phyloP scores from a whole-genome alignment of 495 filamentous ascomycete genomes.

The Hypoxylon trugodes region DNA sequence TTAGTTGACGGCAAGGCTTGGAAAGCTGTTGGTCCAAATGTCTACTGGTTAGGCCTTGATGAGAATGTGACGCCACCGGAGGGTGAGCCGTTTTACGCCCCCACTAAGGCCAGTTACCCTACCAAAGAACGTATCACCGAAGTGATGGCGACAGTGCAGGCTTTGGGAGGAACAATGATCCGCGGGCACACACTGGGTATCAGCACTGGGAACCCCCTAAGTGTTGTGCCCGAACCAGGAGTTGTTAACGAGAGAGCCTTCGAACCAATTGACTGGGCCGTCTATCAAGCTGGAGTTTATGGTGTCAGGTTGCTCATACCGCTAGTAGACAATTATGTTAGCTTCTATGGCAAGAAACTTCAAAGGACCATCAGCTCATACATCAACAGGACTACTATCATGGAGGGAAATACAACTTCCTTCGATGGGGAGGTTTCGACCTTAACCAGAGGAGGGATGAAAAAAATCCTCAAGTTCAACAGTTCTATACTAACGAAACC shows the following conservation, averaged over 20 bases:
- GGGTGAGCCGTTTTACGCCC: slow-evolving; percentile 59
- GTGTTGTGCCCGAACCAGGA: slow-evolving; percentile 55
- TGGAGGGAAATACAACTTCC: slow-evolving; percentile 65
- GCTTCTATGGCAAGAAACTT: slow-evolving; percentile 8
- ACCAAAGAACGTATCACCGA: slow-evolving; percentile 61
- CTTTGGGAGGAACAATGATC: slow-evolving; percentile 61
- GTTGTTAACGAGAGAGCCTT: slow-evolving; percentile 59
- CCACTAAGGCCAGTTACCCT: slow-evolving; percentile 61
- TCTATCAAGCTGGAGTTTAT: slow-evolving; percentile 60
- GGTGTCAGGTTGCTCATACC: slow-evolving; percentile 60
- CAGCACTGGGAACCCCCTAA: slow-evolving; percentile 62
- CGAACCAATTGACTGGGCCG: slow-evolving; percentile 62
- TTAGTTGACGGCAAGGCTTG: slow-evolving; percentile 53
- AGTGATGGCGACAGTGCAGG: slow-evolving; percentile 59
- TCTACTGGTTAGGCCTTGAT: slow-evolving; percentile 67
- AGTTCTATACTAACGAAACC: slow-evolving; percentile 62
- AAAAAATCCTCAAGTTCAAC: slow-evolving; percentile 52
- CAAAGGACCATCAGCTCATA: slow-evolving; percentile 20
- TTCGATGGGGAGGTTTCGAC: slow-evolving; percentile 61
- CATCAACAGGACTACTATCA: slow-evolving; percentile 62
- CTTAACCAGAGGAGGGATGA: slow-evolving; percentile 48
- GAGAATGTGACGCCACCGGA: slow-evolving; percentile 63
- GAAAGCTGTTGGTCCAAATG: slow-evolving; percentile 61
- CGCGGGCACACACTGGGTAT: slow-evolving; percentile 63
- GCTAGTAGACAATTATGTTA: slow-evolving; percentile 57